Percentiles rank a stretch among this genome's conserved stretches.
phyloP scores from a whole-genome alignment of 1,284 basidiomycete genomes.

The Cryptococcus sp. region DNA sequence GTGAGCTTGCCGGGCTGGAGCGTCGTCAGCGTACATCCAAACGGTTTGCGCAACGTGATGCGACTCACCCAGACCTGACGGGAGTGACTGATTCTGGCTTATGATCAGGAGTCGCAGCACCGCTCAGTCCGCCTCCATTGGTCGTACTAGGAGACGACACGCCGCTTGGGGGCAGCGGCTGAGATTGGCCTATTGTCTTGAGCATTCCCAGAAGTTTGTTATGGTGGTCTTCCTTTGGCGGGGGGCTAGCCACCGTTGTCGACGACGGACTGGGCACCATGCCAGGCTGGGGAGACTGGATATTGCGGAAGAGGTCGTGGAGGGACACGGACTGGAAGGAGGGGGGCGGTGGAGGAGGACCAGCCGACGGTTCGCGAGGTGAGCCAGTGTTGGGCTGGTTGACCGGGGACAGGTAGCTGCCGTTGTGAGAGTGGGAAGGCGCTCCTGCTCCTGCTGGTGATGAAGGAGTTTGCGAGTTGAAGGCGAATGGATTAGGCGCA shows the following conservation, averaged over 20 bases:
- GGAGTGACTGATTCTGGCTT: no score
- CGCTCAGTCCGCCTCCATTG: background rate
- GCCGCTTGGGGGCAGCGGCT: constrained; percentile 4
- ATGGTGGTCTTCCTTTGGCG: constrained; percentile 16
- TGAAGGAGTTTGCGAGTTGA: background rate
- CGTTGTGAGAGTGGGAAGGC: background rate
- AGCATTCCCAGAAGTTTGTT: constrained; percentile 30
- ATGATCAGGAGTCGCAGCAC: no score
- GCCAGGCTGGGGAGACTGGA: constrained; percentile 22
- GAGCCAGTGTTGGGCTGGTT: constrained; percentile 9
- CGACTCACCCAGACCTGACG: no score
- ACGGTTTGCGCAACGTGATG: no score
- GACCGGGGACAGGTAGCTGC: background rate
- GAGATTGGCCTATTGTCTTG: constrained; percentile 11
- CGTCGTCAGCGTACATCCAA: background rate
- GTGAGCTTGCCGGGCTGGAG: background rate
- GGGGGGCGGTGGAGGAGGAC: constrained; percentile 28
- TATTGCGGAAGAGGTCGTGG: constrained; percentile 42
- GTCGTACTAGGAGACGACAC: background rate
- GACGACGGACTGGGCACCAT: background rate
- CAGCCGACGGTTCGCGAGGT: constrained; percentile 20
- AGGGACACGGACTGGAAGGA: constrained; percentile 35
- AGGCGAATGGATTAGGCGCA: background rate
- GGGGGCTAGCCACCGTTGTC: background rate
- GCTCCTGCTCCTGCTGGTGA: background rate